Conservation (phyloP, 441 rosid genomes). For the Adansonia madagascariensis region DNA sequence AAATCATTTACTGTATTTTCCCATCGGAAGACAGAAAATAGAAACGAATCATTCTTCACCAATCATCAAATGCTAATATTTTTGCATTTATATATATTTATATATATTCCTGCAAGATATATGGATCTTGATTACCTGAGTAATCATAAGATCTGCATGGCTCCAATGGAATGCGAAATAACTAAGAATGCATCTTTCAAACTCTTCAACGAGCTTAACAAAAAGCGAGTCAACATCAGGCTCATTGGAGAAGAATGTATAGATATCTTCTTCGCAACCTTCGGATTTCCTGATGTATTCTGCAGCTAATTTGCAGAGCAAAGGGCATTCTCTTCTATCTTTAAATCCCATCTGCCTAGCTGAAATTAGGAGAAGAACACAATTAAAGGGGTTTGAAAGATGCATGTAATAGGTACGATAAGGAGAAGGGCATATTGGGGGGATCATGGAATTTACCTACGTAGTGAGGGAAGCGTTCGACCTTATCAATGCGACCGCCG, state of each 20-base stretch:
- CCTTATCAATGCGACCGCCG: conserved; percentile 52
- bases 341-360: conserved; percentile 94
- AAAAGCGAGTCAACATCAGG: conserved; percentile 84
- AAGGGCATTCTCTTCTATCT: conserved; percentile 88
- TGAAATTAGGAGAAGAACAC: conserved; percentile 34
- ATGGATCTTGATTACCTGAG: conserved; percentile 54
- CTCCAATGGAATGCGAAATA: conserved; percentile 97
- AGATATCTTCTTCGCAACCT: conserved; percentile 81
- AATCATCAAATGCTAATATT: not conserved
- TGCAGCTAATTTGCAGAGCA: conserved; percentile 79
- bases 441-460: conserved; percentile 58
- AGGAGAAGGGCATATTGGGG: not conserved
- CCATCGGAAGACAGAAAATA: conserved; percentile 2
- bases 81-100: not conserved
- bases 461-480: conserved; percentile 94
- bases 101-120: not conserved
- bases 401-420: not conserved
- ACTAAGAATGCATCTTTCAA: conserved; percentile 94
- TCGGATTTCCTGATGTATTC: conserved; percentile 77
- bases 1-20: not conserved
- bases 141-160: conserved; percentile 83
- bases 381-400: not conserved
- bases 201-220: conserved; percentile 92
- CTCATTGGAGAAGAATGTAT: conserved; percentile 69
- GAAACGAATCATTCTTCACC: not conserved